A percentile compares a stretch with the other conserved stretches of the same genome.
phyloP scores from a whole-genome alignment of 805 yeast genomes.

The Hanseniaspora hatyaiensis region DNA sequence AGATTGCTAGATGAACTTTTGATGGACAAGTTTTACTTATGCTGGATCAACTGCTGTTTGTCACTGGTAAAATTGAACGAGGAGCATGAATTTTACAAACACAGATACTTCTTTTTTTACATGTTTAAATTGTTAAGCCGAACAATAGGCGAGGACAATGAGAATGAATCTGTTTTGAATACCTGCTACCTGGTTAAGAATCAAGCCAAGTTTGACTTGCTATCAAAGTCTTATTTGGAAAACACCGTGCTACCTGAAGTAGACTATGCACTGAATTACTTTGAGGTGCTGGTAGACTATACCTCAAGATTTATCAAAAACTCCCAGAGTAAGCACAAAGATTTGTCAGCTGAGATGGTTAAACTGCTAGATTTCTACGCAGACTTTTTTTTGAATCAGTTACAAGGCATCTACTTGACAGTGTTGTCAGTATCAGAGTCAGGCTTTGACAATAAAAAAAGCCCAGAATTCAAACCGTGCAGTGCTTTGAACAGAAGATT shows the following conservation, averaged over 20 bases:
- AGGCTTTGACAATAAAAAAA: slow-evolving; percentile 8
- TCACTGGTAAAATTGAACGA: slow-evolving; percentile 3
- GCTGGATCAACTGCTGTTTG: slow-evolving; percentile 15
- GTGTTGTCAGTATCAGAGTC: slow-evolving; percentile 6
- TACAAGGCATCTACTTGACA: slow-evolving; percentile 10
- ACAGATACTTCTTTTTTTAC: slow-evolving; percentile 13
- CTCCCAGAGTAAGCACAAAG: not conserved
- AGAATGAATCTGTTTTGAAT: slow-evolving; percentile 3
- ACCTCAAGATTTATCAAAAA: slow-evolving; percentile 1
- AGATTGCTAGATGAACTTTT: slow-evolving; percentile 11
- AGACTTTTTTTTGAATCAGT: slow-evolving; percentile 10
- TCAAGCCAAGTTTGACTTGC: not conserved
- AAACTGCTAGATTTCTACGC: slow-evolving; percentile 1
- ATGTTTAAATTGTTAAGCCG: slow-evolving; percentile 12
- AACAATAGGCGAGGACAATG: not conserved
- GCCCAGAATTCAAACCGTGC: slow-evolving; percentile 3
- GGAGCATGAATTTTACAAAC: slow-evolving; percentile 3
- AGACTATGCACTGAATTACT: slow-evolving; percentile 12
- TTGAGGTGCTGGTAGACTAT: slow-evolving; percentile 4
- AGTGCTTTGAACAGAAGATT: slow-evolving; percentile 11
- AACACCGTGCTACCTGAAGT: slow-evolving; percentile 13
- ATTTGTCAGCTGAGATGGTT: not conserved
- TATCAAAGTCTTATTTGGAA: slow-evolving; percentile 6
- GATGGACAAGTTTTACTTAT: slow-evolving; percentile 14
- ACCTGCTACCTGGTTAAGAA: slow-evolving; percentile 6